phyloP scores from a whole-genome alignment of 805 yeast species.

The Myxozyma kluyveri region DNA sequence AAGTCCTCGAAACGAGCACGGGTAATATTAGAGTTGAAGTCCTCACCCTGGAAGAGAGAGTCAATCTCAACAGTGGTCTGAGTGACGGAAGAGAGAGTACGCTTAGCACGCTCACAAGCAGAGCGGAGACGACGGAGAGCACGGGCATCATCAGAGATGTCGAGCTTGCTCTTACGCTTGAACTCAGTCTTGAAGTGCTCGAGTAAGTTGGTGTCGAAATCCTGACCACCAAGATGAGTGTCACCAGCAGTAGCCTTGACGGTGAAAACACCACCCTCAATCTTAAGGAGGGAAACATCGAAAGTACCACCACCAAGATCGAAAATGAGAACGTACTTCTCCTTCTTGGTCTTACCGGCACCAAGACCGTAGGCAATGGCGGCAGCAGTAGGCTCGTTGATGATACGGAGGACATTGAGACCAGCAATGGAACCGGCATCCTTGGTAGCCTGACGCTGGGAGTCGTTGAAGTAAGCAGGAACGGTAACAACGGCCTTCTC shows the following conservation, averaged over 20 bases:
- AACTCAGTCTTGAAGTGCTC: constrained; percentile 91
- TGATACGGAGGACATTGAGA: constrained; percentile 76
- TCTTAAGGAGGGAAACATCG: constrained; percentile 88
- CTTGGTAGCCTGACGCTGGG: constrained; percentile 88
- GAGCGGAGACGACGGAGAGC: constrained; percentile 98
- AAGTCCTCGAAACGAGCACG: constrained; percentile 98
- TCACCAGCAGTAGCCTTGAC: constrained; percentile 99
- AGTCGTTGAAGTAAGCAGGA: constrained; percentile 85
- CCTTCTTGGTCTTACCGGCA: constrained; percentile 78
- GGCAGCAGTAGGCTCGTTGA: constrained; percentile 93
- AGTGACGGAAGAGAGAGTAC: constrained; percentile 93
- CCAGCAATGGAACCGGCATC: constrained; percentile 89
- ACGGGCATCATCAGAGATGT: constrained; percentile 86
- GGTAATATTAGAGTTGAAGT: constrained; percentile 87
- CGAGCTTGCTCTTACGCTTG: constrained; percentile 92
- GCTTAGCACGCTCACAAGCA: constrained; percentile 98
- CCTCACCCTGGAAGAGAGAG: constrained; percentile 93
- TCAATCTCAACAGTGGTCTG: constrained; percentile 96
- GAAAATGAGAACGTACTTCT: constrained; percentile 85
- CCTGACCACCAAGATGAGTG: constrained; percentile 99
- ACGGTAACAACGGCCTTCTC: constrained; percentile 84
- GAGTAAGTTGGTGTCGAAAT: constrained; percentile 93
- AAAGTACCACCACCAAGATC: constrained; percentile 98
- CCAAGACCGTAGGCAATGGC: constrained; percentile 97
- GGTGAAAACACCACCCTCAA: constrained; percentile 94